Evolutionary conservation across 2,329 filamentous ascomycete species (phyloP).

Genomic region (Colletotrichum liriopes): DNA sequence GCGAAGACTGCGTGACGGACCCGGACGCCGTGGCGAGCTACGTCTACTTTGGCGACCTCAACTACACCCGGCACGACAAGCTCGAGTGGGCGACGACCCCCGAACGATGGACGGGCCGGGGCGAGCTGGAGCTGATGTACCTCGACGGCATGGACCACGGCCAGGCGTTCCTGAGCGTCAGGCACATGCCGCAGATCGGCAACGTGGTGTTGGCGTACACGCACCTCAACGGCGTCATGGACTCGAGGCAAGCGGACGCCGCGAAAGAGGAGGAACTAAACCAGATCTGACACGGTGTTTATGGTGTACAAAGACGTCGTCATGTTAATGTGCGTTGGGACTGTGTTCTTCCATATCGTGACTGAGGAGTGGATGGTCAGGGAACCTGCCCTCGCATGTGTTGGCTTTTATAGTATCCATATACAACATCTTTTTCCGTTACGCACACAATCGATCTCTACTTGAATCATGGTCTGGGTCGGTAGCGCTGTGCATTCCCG

Average conservation of each 20-base stretch:
- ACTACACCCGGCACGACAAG: slow-evolving; percentile 40
- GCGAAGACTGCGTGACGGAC: slow-evolving; percentile 46
- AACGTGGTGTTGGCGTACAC: slow-evolving; percentile 38
- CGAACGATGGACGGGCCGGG: slow-evolving; percentile 45
- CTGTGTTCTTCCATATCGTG: not conserved
- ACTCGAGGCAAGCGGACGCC: slow-evolving; percentile 22
- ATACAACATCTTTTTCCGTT: not conserved
- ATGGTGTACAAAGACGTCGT: not conserved
- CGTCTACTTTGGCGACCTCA: slow-evolving; percentile 45
- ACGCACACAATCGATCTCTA: rapidly evolving
- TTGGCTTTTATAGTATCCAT: not conserved
- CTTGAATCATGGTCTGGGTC: no score
- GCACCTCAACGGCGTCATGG: slow-evolving; percentile 22
- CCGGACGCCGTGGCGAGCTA: slow-evolving; percentile 47
- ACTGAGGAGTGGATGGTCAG: slow-evolving; percentile 29
- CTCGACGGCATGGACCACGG: slow-evolving; percentile 47
- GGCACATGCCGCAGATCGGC: slow-evolving; percentile 35
- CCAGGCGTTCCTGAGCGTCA: slow-evolving; percentile 42
- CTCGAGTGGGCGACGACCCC: slow-evolving; percentile 42
- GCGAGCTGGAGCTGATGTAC: slow-evolving; percentile 48
- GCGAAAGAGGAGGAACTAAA: slow-evolving; percentile 37
- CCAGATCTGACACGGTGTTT: slow-evolving; percentile 2
- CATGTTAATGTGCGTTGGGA: not conserved
- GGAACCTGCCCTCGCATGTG: slow-evolving; percentile 29
- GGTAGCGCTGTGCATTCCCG: not conserved